These are phyloP conservation scores for Rhizophagus clarus DNA, from an alignment of 192 early-diverging fungal species.

Conservation along the genomic window DNA sequence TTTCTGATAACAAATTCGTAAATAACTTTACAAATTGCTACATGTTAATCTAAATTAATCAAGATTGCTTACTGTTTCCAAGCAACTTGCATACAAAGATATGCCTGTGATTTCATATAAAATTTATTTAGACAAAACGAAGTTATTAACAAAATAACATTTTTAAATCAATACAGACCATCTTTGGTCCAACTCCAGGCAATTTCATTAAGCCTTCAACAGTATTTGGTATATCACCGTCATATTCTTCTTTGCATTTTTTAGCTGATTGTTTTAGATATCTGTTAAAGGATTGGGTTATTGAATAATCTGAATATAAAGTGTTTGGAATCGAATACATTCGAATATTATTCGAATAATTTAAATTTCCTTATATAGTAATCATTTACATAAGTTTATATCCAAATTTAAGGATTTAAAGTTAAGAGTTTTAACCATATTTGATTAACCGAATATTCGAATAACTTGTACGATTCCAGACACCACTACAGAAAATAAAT, in stretches of 20 bases:
- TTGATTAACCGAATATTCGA: too few species aligned
- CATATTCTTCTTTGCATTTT: constrained; percentile 70
- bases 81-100: constrained; percentile 79
- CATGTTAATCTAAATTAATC: not conserved
- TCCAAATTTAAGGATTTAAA: too few species aligned
- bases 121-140: not conserved
- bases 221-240: constrained; percentile 82
- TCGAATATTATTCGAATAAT: too few species aligned
- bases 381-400: too few species aligned
- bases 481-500: not conserved
- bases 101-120: constrained; percentile 48
- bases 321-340: too few species aligned
- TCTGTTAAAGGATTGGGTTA: constrained; percentile 23
- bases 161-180: constrained; percentile 51
- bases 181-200: constrained; percentile 95
- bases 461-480: too few species aligned
- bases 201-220: constrained; percentile 76
- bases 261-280: constrained; percentile 80
- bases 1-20: constrained; percentile 46
- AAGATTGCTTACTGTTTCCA: constrained; percentile 69
- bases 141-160: not conserved
- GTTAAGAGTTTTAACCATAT: too few species aligned
- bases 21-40: not conserved
- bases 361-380: too few species aligned
- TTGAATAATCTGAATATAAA: not conserved